Evolutionary conservation across 2,329 filamentous ascomycete species (phyloP), one percentile per base, ranked within the genome.

Genomic region (Colletotrichum destructivum): DNA sequence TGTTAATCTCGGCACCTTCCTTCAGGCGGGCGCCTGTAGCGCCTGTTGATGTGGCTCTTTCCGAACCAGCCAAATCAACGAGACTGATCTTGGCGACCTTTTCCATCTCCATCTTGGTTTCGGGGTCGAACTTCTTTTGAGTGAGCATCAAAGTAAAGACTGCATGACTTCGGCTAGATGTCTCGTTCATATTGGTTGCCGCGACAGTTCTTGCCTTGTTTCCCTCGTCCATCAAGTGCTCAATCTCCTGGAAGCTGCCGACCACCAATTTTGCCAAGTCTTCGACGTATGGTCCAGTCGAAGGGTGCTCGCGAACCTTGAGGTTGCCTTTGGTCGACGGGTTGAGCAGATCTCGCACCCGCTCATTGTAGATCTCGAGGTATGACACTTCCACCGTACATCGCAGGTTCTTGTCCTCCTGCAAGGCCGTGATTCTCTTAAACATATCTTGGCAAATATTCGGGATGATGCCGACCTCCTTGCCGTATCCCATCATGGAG

Each of bases 171-270:
- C 96, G 92, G 89, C 95, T 98, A 72, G 95, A 98, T 0, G 97
- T 99, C 83, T 98, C 96, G 87, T 99, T 99, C 96, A 99, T 99
- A 88, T 98, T 99, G 49, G 96, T 99, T 9, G 96, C 96, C 3
- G 96, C 96, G 49, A 99, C 96, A 0, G 96, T 99, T 86, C 96
- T 90, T 44, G 96, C 96, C 84, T 99, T 99, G 87, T 99, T 99
- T 78, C 96, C 96, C 83, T 98, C 96, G 80, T 99, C 96, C 96
- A 99, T 99, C 77, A 99, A 85, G 79, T 98, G 92, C 79, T 99
- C 96, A 75, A 99, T 98, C 80, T 99, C 97, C 66, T 92, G 88
- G 80, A 99, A 98, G 72, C 94, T 96, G 76, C 94, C 91, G 51
- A 99, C 96, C 1, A 96, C 94, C 71, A 99, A 85, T 82, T 99